Base-by-base conservation (phyloP, 257 asterid species). In the Primulina tabacum region DNA sequence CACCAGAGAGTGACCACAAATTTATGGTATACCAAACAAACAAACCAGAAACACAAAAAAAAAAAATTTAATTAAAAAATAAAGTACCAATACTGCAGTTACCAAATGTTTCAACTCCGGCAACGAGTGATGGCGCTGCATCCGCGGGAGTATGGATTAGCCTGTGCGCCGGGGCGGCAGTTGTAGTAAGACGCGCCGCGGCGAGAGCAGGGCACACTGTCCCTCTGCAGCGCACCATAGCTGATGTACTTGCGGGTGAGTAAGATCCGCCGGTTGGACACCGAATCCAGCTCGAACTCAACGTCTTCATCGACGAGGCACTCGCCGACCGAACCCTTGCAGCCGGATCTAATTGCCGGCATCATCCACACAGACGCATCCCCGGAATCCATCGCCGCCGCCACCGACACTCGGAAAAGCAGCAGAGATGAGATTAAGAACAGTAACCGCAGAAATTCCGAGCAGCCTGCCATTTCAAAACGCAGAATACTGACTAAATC, bases 131-230 rank as follows among this genome's bases (percentile, higher is more conserved):
- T 86, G 75, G 90, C 87, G 77, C 84, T 86, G 89, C 98, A 93
- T 16, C 97, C 96, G 67, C 98, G 98, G 47, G 63, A 0, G 85
- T 93, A 93, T 9, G 98, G 96, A 60, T 93, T 93, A 11, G 92
- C 96, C 63, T 74, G 88, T 5, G 94, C 97, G 34, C 98, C 96
- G 4, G 57, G 94, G 7, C 90, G 88, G 86, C 98, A 92, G 84
- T 92, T 92, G 79, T 92, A 92, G 84, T 90, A 90, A 5, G 98
- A 93, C 9, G 90, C 92, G 57, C 98, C 98, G 64, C 97, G 96
- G 21, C 96, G 82, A 6, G 98, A 93, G 87, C 98, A 93, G 34
- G 96, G 98, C 3, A 87, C 87, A 55, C 66, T 82, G 87, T 90
- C 86, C 87, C 92, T 82, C 90, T 76, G 86, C 69, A 92, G 88